These are phyloP conservation scores for Capsicum rhomboideum DNA, from an alignment of 257 asterid genomes.

Conservation along the genomic window DNA sequence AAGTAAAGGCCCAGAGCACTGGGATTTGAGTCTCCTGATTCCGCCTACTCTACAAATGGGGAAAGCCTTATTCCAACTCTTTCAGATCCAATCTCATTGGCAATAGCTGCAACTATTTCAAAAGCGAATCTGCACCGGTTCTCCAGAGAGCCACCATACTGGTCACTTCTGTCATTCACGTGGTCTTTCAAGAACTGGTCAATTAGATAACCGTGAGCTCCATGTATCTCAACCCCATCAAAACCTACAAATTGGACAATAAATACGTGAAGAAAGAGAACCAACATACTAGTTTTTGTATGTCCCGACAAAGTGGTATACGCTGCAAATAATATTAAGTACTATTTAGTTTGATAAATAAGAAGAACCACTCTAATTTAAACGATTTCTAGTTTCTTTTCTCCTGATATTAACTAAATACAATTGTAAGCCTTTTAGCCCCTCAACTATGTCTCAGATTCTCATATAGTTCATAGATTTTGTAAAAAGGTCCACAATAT, in stretches of 20 bases:
- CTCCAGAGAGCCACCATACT: slow-evolving; percentile 61
- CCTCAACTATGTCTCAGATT: no score
- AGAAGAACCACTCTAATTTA: no score
- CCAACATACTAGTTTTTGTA: background rate
- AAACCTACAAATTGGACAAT: slow-evolving; percentile 30
- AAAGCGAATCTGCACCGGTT: slow-evolving; percentile 62
- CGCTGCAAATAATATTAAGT: no score
- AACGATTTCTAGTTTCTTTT: no score
- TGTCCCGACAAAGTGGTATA: background rate
- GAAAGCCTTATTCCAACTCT: slow-evolving; percentile 69
- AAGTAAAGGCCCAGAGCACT: slow-evolving; percentile 46
- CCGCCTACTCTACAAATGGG: slow-evolving; percentile 39
- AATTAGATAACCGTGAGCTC: slow-evolving; percentile 59
- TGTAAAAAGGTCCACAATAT: no score
- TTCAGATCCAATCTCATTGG: slow-evolving; percentile 36
- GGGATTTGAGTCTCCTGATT: slow-evolving; percentile 52
- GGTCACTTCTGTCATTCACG: slow-evolving; percentile 54
- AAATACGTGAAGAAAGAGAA: background rate
- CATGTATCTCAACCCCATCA: slow-evolving; percentile 75
- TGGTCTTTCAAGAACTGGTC: slow-evolving; percentile 71
- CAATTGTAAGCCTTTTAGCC: no score
- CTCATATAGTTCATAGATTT: no score
- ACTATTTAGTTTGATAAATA: no score
- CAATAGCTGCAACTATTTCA: slow-evolving; percentile 42
- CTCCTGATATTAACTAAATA: no score